Percentiles rank a stretch among this genome's conserved stretches.
phyloP scores from a whole-genome alignment of 2,329 filamentous ascomycete species.

The Grosmannia penicillata region DNA sequence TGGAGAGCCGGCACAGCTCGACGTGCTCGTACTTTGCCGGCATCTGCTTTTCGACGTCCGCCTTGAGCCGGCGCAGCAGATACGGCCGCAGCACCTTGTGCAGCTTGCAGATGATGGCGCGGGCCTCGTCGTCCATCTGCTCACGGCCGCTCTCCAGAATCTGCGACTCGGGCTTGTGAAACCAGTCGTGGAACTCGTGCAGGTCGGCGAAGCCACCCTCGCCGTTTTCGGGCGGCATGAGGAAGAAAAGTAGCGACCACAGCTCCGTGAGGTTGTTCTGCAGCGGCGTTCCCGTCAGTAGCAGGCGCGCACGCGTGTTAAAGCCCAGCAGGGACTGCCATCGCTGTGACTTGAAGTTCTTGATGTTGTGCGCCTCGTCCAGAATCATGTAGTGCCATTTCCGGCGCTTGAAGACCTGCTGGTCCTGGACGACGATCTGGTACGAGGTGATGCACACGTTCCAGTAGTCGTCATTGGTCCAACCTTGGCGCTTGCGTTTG shows the following conservation, averaged over 20 bases:
- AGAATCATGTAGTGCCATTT: constrained; percentile 97
- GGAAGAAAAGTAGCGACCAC: constrained; percentile 92
- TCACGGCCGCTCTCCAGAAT: constrained; percentile 91
- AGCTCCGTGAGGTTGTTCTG: constrained; percentile 95
- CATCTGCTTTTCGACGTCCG: constrained; percentile 98
- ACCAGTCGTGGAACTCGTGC: constrained; percentile 93
- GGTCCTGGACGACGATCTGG: constrained; percentile 86
- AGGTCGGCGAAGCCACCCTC: constrained; percentile 85
- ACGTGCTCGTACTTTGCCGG: constrained; percentile 96
- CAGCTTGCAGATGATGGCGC: constrained; percentile 79
- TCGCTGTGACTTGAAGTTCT: constrained; percentile 94
- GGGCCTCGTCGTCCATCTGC: constrained; percentile 86
- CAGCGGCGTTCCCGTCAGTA: constrained; percentile 86
- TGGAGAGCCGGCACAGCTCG: constrained; percentile 86
- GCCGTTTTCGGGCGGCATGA: constrained; percentile 82
- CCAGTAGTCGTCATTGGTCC: constrained; percentile 87
- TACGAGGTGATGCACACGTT: constrained; percentile 98
- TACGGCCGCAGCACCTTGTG: constrained; percentile 91
- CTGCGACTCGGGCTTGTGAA: constrained; percentile 87
- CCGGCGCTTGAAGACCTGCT: constrained; percentile 81
- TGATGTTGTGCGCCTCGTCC: constrained; percentile 98
- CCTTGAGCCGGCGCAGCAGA: constrained; percentile 77
- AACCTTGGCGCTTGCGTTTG: constrained; percentile 78
- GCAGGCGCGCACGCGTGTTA: constrained; percentile 72
- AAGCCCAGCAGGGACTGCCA: constrained; percentile 95